phyloP scores from a whole-genome alignment of 306 rosid species.

The Neltuma alba region DNA sequence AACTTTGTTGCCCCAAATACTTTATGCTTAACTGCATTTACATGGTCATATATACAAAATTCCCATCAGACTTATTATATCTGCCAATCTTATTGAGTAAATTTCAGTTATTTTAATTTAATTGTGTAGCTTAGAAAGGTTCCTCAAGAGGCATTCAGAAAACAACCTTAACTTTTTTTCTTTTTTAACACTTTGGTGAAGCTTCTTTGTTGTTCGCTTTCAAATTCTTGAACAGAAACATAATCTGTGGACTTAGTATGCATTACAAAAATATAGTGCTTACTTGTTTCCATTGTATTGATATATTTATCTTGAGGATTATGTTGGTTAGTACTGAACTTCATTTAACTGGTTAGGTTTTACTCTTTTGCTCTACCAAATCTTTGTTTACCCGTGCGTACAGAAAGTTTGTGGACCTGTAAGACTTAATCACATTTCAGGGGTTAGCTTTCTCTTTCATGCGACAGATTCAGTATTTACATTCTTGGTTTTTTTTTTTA shows the following conservation, averaged over 20 bases:
- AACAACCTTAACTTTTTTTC: not conserved
- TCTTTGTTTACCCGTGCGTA: constrained; percentile 51
- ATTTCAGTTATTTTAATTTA: not conserved
- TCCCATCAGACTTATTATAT: not conserved
- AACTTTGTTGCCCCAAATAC: too few species aligned
- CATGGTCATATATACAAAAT: constrained; percentile 7
- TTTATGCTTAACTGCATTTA: not conserved
- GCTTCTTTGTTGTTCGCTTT: not conserved
- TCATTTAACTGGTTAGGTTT: constrained; percentile 49
- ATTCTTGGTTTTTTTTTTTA: not conserved
- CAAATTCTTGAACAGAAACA: not conserved
- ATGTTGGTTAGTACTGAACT: not conserved
- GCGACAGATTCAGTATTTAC: constrained; percentile 7
- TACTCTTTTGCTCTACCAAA: constrained; percentile 60
- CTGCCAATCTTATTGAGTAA: not conserved
- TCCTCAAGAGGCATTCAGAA: not conserved
- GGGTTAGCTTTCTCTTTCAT: constrained; percentile 49
- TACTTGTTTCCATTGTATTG: not conserved
- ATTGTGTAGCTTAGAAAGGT: not conserved
- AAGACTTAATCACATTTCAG: constrained; percentile 45
- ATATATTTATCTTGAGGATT: not conserved
- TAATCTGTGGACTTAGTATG: not conserved
- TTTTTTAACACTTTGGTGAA: not conserved
- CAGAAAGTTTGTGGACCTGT: constrained; percentile 61
- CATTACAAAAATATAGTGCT: not conserved